A percentile compares a stretch with the other conserved stretches of the same genome.
Conservation (phyloP, 225 moss, liverwort and hornwort species). For the Neckera pumila region DNA sequence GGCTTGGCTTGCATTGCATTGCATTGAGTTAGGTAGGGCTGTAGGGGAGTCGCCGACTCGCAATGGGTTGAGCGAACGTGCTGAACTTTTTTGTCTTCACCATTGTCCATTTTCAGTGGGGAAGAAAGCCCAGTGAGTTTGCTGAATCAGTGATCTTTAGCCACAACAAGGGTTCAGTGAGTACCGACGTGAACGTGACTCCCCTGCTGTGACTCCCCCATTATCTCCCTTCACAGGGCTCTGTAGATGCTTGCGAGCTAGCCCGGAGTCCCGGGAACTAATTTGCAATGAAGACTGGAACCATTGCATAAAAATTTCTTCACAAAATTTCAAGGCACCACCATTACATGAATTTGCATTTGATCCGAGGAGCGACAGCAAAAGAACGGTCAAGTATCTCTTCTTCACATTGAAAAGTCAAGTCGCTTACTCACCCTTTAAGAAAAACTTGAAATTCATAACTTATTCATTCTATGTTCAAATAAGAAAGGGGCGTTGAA, state of each 20-base stretch:
- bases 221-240: not conserved
- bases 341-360: not conserved
- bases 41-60: not conserved
- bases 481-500: not conserved
- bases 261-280: rapidly evolving
- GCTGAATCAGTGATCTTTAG: not conserved
- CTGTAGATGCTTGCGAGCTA: not conserved
- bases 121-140: not conserved
- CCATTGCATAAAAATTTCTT: not conserved
- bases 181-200: rapidly evolving
- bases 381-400: no score
- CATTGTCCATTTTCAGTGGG: no score
- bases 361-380: no score
- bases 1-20: not conserved
- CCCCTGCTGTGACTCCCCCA: not conserved
- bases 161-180: not conserved
- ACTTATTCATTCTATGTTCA: not conserved
- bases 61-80: not conserved
- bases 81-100: no score
- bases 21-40: not conserved
- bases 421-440: not conserved
- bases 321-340: not conserved
- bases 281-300: not conserved
- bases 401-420: no score
- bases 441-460: not conserved